These are phyloP conservation scores for Amylostereum areolatum DNA, from an alignment of 1,284 basidiomycete genomes.

Conservation along the genomic window DNA sequence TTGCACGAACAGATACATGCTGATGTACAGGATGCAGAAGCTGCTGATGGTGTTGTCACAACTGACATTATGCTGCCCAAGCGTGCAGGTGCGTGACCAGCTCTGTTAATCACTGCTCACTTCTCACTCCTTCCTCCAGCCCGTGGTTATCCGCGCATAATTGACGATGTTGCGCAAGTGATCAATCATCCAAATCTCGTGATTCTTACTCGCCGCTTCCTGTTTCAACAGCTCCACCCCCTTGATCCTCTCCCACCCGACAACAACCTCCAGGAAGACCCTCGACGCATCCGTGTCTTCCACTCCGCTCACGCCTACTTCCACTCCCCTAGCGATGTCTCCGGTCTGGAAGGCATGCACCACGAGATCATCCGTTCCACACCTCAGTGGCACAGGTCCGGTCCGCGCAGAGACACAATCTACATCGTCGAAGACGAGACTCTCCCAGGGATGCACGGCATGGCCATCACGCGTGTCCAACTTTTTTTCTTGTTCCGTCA, in stretches of 20 bases:
- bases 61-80: no score
- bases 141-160: no score
- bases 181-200: not conserved
- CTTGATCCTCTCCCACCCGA: not conserved
- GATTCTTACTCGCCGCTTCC: not conserved
- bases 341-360: conserved; percentile 5
- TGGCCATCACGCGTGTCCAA: not conserved
- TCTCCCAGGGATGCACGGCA: not conserved
- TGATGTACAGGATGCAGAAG: no score
- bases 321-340: conserved; percentile 10
- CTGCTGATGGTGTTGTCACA: no score
- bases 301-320: conserved; percentile 6
- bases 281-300: not conserved
- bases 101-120: no score
- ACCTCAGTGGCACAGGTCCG: conserved; percentile 3
- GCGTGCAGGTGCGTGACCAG: no score
- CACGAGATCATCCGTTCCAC: conserved; percentile 8
- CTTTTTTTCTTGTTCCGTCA: not conserved
- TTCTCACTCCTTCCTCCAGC: no score
- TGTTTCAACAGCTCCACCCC: not conserved
- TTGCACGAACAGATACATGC: no score
- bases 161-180: no score
- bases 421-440: not conserved
- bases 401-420: not conserved
- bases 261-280: not conserved